Base-by-base conservation (phyloP, 1,139 yeast species). In the Taiozyma sp. region DNA sequence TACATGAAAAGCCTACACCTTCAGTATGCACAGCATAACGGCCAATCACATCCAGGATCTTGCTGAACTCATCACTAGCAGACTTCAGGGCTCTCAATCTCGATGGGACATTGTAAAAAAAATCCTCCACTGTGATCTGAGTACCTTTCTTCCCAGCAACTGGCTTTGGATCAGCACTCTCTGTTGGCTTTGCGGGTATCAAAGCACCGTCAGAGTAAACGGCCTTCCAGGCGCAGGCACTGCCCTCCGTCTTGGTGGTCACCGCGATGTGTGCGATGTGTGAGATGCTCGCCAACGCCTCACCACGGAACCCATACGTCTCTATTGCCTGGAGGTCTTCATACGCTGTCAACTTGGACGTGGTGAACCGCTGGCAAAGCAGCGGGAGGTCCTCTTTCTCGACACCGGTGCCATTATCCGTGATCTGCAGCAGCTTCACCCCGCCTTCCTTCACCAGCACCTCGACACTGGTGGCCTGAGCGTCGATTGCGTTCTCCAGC, bases 131-230 rank as follows among this genome's bases (percentile, higher is more conserved):
- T 0, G 78, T 69, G 42, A 95, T 79, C 54, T 85, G 90, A 0
- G 99, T 93, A 0, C 99, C 99, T 45, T 76, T 77, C 54, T 80
- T 84, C 0, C 98, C 98, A 0, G 99, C 99, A 1, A 80, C 75
- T 0, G 97, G 90, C 56, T 78, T 78, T 0, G 95, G 88, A 0
- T 76, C 80, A 9, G 63, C 48, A 1, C 67, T 55, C 1, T 72
- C 70, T 16, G 71, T 70, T 2, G 63, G 64, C 53, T 53, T 66
- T 9, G 64, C 62, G 28, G 62, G 68, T 1, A 64, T 54, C 56
- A 87, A 65, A 42, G 72, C 75, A 2, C 97, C 97, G 54, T 83
- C 82, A 2, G 75, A 54, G 62, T 84, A 91, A 28, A 68, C 71
- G 0, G 85, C 88, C 56, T 74, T 82, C 77, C 74, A 72, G 0